Conservation (phyloP, 169 alveolate genomes). For the Plasmodium malariae region DNA sequence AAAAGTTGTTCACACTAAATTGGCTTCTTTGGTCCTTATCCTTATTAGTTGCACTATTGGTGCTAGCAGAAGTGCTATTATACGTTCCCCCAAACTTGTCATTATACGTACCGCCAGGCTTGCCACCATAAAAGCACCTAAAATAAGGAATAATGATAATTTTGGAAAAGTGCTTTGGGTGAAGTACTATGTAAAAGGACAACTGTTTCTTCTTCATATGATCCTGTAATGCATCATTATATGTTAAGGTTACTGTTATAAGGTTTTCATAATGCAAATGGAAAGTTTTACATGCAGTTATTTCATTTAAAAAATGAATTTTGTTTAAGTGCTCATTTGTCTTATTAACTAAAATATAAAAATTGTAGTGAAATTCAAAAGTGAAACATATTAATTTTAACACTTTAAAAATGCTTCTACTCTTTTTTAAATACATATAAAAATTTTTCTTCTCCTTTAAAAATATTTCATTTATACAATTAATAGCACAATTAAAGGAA, state of each 20-base stretch:
- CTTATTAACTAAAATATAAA: slow-evolving; percentile 33
- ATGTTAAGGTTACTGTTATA: slow-evolving; percentile 24
- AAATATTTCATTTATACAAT: slow-evolving; percentile 49
- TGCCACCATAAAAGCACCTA: neutral
- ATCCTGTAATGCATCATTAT: neutral
- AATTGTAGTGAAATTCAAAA: slow-evolving; percentile 60
- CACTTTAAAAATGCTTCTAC: slow-evolving; percentile 42
- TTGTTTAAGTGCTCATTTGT: slow-evolving; percentile 57
- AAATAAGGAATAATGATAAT: slow-evolving; percentile 41
- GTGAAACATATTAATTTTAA: slow-evolving; percentile 44
- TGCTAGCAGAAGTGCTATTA: too few species aligned
- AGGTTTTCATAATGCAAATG: slow-evolving; percentile 35
- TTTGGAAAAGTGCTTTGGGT: slow-evolving; percentile 55
- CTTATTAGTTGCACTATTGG: neutral
- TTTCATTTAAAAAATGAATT: slow-evolving; percentile 30
- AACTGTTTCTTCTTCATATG: slow-evolving; percentile 4
- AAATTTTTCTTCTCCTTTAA: slow-evolving; percentile 50
- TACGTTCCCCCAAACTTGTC: too few species aligned
- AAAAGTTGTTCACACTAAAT: slow-evolving; percentile 10
- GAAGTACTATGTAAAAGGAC: slow-evolving; percentile 46
- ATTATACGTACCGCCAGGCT: too few species aligned
- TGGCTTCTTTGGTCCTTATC: neutral
- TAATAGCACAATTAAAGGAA: slow-evolving; percentile 24
- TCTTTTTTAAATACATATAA: slow-evolving; percentile 36
- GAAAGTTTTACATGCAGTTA: neutral